Evolutionary conservation across 306 rosid genomes (phyloP).

Genomic region (Cicer chorassanicum): DNA sequence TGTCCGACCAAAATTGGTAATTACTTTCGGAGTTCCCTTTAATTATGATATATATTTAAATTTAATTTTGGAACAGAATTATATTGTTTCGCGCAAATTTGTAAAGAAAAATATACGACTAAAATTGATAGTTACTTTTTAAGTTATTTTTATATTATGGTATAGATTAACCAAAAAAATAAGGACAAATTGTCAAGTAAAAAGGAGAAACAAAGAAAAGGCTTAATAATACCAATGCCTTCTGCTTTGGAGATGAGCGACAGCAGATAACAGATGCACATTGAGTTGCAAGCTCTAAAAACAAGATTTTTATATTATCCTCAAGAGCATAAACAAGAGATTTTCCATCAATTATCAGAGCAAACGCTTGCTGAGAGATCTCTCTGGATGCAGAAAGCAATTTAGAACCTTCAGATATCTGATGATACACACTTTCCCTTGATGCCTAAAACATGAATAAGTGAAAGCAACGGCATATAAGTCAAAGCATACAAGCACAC

Average conservation of each 20-base stretch:
- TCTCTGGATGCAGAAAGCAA: slow-evolving; percentile 63
- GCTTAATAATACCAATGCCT: slow-evolving; percentile 73
- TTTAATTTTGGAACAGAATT: too few species aligned
- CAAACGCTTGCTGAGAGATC: slow-evolving; percentile 64
- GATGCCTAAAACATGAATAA: slow-evolving; percentile 66
- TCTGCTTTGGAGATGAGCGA: slow-evolving; percentile 94
- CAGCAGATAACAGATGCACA: slow-evolving; percentile 96
- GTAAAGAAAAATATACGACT: too few species aligned
- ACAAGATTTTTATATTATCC: slow-evolving; percentile 57
- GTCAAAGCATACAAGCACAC: slow-evolving; percentile 14
- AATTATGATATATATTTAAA: too few species aligned
- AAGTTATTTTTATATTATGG: too few species aligned
- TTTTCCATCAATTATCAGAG: slow-evolving; percentile 85
- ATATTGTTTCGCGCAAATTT: too few species aligned
- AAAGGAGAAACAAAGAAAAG: slow-evolving; percentile 22
- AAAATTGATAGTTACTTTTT: not conserved
- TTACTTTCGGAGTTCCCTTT: too few species aligned
- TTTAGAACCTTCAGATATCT: slow-evolving; percentile 68
- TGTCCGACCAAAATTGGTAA: too few species aligned
- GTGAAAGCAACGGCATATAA: not conserved
- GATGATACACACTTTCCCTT: slow-evolving; percentile 65
- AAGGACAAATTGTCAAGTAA: slow-evolving; percentile 15
- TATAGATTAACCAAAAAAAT: slow-evolving; percentile 3
- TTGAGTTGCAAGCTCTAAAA: slow-evolving; percentile 69
- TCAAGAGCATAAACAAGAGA: slow-evolving; percentile 74